Conservation (phyloP, 2,329 filamentous ascomycete genomes). For the Metarhizium robertsii region DNA sequence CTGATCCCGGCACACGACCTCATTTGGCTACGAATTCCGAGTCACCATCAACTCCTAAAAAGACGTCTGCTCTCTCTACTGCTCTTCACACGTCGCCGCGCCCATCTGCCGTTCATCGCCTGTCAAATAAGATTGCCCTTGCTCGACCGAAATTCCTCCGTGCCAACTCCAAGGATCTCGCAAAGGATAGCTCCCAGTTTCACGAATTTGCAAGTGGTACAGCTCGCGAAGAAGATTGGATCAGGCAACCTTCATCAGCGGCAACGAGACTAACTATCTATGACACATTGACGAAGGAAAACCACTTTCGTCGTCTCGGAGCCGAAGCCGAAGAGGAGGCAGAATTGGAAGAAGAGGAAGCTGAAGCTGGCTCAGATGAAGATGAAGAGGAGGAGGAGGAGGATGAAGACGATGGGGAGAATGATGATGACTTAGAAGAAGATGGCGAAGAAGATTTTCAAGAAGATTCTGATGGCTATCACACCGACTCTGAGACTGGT, state of each 20-base stretch:
- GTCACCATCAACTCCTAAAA: slow-evolving; percentile 23
- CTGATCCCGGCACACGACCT: slow-evolving; percentile 4
- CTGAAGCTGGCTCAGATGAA: slow-evolving; percentile 32
- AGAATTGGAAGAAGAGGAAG: slow-evolving; percentile 60
- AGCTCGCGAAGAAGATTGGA: slow-evolving; percentile 84
- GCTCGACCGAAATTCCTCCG: slow-evolving; percentile 37
- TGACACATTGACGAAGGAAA: slow-evolving; percentile 86
- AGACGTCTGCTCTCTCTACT: slow-evolving; percentile 13
- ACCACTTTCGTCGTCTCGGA: slow-evolving; percentile 73
- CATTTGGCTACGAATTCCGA: slow-evolving; percentile 12
- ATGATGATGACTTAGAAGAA: slow-evolving; percentile 40
- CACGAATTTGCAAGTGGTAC: slow-evolving; percentile 86
- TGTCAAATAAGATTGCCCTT: slow-evolving; percentile 14
- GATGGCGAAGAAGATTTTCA: slow-evolving; percentile 45
- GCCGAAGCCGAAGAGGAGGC: slow-evolving; percentile 90
- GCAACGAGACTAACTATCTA: slow-evolving; percentile 72
- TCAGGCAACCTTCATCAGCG: slow-evolving; percentile 56
- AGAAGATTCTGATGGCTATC: slow-evolving; percentile 58
- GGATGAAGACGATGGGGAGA: slow-evolving; percentile 37
- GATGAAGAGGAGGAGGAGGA: slow-evolving; percentile 40
- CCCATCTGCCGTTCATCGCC: slow-evolving; percentile 7
- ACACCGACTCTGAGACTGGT: slow-evolving; percentile 62
- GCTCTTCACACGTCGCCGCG: slow-evolving; percentile 15
- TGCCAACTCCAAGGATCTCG: slow-evolving; percentile 39
- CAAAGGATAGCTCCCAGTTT: slow-evolving; percentile 55